Evolutionary conservation across 257 asterid species (phyloP), one percentile per base, ranked within the genome.

Genomic region (Paulownia fortunei): DNA sequence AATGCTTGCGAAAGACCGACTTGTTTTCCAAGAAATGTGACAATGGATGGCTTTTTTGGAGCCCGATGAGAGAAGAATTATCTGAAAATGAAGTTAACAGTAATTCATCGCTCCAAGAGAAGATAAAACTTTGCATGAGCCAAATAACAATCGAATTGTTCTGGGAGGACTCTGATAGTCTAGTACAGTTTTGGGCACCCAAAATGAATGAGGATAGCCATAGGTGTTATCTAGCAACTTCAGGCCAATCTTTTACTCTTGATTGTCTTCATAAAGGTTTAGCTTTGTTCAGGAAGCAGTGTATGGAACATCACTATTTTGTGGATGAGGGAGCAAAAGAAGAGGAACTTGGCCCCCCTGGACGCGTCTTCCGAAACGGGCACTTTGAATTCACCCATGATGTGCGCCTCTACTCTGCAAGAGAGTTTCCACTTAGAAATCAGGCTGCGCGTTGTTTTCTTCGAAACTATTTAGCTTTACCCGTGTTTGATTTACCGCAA

Each of bases 321-420:
- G 66, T 72, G 9, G 69, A 79, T 26, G 63, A 72, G 1, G 61
- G 32, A n/a, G 73, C 56, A 1, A 67, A 44, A 41, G 76, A 67
- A 23, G 62, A 73, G 18, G 69, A 73, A 7, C 34, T 59, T 1
- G 78, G 84, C 3, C 81, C 84, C 2, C 62, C 41, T 3, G 66
- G 55, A 16, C 80, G 75, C 0, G 81, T 52, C 9, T 76, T 76
- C 51, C 18, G 4, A 1, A 34, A 0, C 0, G 39, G 73, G 18
- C 13, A 1, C 19, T 24, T 18, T 0, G 69, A 66, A 39, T 2
- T 15, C 6, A 36, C 19, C 10, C 18, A 4, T 0, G 23, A 65
- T 13, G 12, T 55, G 2, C 32, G 37, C 16, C 34, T 47, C 30
- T 82, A 82, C 66, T 36, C 78, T 4, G 51, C 23, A n/a, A 55